Conservation (phyloP, 768 basidiomycete species). For the Phaffia australis region DNA sequence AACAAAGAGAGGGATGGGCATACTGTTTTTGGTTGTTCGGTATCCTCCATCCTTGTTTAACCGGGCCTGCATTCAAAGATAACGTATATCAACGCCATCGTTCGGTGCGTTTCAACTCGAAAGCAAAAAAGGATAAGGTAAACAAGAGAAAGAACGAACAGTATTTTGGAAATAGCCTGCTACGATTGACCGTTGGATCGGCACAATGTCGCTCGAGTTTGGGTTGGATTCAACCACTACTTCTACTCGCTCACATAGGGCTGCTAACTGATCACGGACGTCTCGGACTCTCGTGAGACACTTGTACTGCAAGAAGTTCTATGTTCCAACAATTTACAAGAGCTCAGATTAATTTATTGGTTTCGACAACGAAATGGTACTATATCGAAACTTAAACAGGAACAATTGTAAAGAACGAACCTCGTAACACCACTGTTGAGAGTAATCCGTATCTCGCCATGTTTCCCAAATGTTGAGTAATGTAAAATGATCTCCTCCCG, state of each 20-base stretch:
- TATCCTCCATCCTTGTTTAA: conserved; percentile 95
- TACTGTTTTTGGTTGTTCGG: conserved; percentile 74
- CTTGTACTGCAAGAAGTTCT: conserved; percentile 78
- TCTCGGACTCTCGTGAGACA: conserved; percentile 86
- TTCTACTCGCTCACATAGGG: conserved; percentile 92
- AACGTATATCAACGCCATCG: not conserved
- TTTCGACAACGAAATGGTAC: not conserved
- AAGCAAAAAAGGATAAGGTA: too few species aligned
- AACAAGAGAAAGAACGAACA: too few species aligned
- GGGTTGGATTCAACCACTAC: conserved; percentile 77
- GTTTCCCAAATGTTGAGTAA: conserved; percentile 97
- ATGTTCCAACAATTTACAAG: conserved; percentile 17
- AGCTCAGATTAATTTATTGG: not conserved
- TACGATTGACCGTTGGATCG: conserved; percentile 89
- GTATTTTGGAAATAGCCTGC: conserved; percentile 95
- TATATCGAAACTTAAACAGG: not conserved
- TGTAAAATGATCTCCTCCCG: conserved; percentile 96
- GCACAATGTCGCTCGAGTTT: conserved; percentile 82
- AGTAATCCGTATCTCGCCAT: conserved; percentile 96
- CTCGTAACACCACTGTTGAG: conserved; percentile 88
- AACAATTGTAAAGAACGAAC: conserved; percentile 40
- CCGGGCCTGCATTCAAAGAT: conserved; percentile 50
- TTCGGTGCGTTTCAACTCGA: too few species aligned
- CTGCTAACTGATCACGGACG: conserved; percentile 89
- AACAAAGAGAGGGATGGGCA: not conserved